Evolutionary conservation across 331 rosid species (phyloP).

Genomic region (Malus hybrid): DNA sequence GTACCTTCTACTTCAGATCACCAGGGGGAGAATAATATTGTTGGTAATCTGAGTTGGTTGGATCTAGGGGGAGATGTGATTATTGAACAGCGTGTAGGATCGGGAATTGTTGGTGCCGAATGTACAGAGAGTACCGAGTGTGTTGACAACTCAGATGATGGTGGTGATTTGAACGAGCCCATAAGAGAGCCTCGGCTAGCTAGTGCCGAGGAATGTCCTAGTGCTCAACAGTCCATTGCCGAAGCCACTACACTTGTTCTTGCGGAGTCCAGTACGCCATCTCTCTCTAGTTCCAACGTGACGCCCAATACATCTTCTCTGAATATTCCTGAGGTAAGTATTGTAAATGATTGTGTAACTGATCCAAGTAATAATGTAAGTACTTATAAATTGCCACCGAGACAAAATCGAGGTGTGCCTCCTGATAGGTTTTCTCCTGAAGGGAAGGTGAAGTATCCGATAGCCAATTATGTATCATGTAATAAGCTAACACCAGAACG

Average conservation of each 20-base stretch:
- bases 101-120: background rate
- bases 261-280: background rate
- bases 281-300: background rate
- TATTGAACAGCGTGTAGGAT: background rate
- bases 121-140: too few species aligned
- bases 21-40: too few species aligned
- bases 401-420: too few species aligned
- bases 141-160: background rate
- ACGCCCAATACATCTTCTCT: background rate
- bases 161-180: background rate
- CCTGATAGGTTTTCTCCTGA: too few species aligned
- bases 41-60: background rate
- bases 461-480: too few species aligned
- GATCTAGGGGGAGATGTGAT: background rate
- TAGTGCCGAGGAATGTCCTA: background rate
- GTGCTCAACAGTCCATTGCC: background rate
- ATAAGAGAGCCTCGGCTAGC: background rate
- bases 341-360: too few species aligned
- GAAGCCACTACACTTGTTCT: accelerated
- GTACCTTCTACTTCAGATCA: background rate
- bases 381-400: too few species aligned
- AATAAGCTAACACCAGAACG: too few species aligned
- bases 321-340: too few species aligned
- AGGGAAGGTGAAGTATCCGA: too few species aligned
- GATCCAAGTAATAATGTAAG: too few species aligned